Percentiles rank a stretch among this genome's conserved stretches.
Conservation (phyloP, 129 eudicot genomes). For the Smallanthus sonchifolius region DNA sequence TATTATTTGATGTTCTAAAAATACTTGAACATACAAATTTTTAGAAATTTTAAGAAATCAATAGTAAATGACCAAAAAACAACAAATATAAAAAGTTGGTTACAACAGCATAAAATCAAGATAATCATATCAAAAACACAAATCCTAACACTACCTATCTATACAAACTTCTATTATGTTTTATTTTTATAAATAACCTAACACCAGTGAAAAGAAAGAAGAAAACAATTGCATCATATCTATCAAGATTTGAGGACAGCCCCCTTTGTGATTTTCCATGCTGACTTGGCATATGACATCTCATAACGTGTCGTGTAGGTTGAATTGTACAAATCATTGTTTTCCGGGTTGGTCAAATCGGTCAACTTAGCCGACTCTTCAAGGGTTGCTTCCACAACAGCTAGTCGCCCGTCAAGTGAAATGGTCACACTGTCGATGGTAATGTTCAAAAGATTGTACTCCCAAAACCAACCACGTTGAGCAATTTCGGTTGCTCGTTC, state of each 20-base stretch:
- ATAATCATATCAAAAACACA: background rate
- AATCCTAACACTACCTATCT: constrained; percentile 8
- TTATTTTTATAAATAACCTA: constrained; percentile 9
- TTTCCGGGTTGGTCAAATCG: constrained; percentile 62
- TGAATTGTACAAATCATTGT: constrained; percentile 73
- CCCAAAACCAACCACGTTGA: constrained; percentile 90
- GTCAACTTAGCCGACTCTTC: constrained; percentile 79
- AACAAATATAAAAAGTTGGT: background rate
- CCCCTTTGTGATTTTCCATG: constrained; percentile 91
- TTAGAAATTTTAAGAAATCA: background rate
- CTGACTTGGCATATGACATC: constrained; percentile 51
- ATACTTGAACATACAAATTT: background rate
- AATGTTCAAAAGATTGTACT: constrained; percentile 51
- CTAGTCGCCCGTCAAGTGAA: constrained; percentile 81
- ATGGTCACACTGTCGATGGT: constrained; percentile 85
- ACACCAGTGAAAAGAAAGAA: background rate
- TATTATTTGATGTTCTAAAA: too few species aligned
- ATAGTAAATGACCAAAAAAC: background rate
- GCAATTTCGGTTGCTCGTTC: constrained; percentile 71
- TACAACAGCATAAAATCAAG: background rate
- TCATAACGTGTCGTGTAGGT: constrained; percentile 86
- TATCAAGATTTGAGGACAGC: constrained; percentile 80
- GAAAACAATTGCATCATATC: constrained; percentile 14
- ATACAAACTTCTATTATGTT: constrained; percentile 18
- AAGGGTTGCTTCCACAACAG: constrained; percentile 90